Percentiles rank a stretch among this genome's conserved stretches.
Evolutionary conservation across 139 green algal genomes (phyloP).

Genomic region (Ettlia oleoabundans): DNA sequence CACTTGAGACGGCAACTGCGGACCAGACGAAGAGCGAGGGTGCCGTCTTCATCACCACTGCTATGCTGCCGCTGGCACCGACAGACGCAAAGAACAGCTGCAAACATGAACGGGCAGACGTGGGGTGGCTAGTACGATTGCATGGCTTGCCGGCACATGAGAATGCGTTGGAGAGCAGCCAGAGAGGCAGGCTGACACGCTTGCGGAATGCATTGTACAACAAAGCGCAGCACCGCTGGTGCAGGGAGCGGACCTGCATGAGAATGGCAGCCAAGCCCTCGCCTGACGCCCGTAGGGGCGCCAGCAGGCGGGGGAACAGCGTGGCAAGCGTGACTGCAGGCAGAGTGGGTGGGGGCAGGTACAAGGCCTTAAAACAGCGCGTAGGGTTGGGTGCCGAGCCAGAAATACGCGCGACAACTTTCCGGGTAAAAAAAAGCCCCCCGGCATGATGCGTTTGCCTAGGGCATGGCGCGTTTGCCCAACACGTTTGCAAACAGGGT

Average conservation of each 20-base stretch:
- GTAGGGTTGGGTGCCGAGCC: background rate
- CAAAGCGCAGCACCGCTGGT: no score
- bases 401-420: no score
- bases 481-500: no score
- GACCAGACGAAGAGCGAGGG: conserved; percentile 89
- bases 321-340: conserved; percentile 72
- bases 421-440: no score
- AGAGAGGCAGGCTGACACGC: no score
- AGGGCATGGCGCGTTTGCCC: no score
- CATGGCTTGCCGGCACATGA: no score
- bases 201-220: no score
- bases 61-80: conserved; percentile 81
- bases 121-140: no score
- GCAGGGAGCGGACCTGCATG: conserved; percentile 90
- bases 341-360: background rate
- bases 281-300: conserved; percentile 61
- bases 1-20: conserved; percentile 63
- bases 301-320: conserved; percentile 51
- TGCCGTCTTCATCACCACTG: conserved; percentile 73
- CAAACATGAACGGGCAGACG: no score
- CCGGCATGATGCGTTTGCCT: no score
- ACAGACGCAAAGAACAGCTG: conserved; percentile 95
- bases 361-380: background rate
- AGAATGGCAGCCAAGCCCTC: conserved; percentile 85
- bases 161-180: no score